Percentiles rank a stretch among this genome's conserved stretches.
Evolutionary conservation across 2,329 filamentous ascomycete species (phyloP).

Genomic region (Claviceps monticola): DNA sequence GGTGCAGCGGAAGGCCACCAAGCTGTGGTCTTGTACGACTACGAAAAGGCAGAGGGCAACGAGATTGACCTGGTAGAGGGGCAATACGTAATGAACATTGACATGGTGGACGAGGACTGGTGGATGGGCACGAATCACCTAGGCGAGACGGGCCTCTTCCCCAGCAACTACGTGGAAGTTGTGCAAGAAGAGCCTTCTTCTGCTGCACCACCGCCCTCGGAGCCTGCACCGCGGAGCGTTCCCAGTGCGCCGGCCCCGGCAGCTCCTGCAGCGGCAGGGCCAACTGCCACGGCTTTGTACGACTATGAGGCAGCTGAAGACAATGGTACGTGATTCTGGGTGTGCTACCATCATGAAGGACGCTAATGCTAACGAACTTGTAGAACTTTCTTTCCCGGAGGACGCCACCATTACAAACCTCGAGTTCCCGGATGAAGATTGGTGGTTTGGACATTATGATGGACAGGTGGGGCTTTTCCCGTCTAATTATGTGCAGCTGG

Average conservation of each 20-base stretch:
- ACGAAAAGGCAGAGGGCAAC: conserved; percentile 95
- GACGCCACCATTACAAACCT: conserved; percentile 69
- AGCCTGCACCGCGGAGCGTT: conserved; percentile 14
- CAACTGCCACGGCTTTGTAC: conserved; percentile 73
- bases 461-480: conserved; percentile 76
- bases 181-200: conserved; percentile 46
- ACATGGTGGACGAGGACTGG: conserved; percentile 97
- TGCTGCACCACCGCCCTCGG: conserved; percentile 21
- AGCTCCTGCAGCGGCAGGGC: conserved; percentile 29
- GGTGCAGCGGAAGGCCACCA: conserved; percentile 42
- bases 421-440: conserved; percentile 95
- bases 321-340: conserved; percentile 43
- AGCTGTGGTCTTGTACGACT: conserved; percentile 82
- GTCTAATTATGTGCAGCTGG: conserved; percentile 53
- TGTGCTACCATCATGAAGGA: neutral
- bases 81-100: conserved; percentile 78
- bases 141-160: conserved; percentile 84
- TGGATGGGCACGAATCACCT: conserved; percentile 86
- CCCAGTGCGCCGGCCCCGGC: conserved; percentile 22
- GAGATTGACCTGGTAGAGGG: conserved; percentile 86
- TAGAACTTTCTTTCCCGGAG: conserved; percentile 72
- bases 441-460: conserved; percentile 86
- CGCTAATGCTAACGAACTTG: neutral
- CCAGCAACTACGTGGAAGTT: conserved; percentile 91
- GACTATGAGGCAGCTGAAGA: conserved; percentile 97